Base-by-base conservation (phyloP, 2,329 filamentous ascomycete species). In the Ascosphaera apis region DNA sequence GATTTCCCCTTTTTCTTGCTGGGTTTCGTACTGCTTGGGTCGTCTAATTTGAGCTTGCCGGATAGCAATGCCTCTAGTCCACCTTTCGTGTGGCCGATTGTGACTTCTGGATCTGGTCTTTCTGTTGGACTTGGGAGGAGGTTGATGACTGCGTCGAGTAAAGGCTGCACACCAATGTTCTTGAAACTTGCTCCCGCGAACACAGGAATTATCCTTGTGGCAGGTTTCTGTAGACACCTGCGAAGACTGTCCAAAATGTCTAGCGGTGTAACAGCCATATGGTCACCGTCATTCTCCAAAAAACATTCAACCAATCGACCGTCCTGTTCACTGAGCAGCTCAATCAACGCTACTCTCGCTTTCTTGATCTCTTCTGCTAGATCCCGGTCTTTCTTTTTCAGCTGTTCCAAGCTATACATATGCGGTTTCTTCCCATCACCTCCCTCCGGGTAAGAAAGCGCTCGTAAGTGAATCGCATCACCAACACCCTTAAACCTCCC, bases 301-400 rank as follows among this genome's bases (percentile, higher is more conserved):
- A 84, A 95, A 36, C 93, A 63, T 57, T 98, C 84, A 15, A 86
- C 86, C 40, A 98, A 95, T 55, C 93, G 84, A 46, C 98, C 88
- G 50, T 98, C 88, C 32, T 95, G 86, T 58, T 98, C 88, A 17
- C 88, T 88, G 37, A 98, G 67, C 45, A 84, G 91, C 62, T 95
- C 88, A 41, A 98, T 84, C 41, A 98, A 66, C 48, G 76, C 74
- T 49, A 75, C 72, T 42, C 84, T 71, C 48, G 76, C 74, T 49
- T 75, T 72, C 42, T 84, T 71, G 61, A 83, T 83, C 62, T 93
- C 76, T 45, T 79, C 66, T 15, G 71, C 83, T 25, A 92, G 53
- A n/a, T 69, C 66, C 48, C 73, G 65, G 16, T 92, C 61, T 30
- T 83, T 70, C 3, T 50, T 44, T 16, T 63, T 49, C n/a, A 70